These are phyloP conservation scores for Ophiocordyceps australis DNA, from an alignment of 2,329 filamentous ascomycete genomes.

Conservation along the genomic window DNA sequence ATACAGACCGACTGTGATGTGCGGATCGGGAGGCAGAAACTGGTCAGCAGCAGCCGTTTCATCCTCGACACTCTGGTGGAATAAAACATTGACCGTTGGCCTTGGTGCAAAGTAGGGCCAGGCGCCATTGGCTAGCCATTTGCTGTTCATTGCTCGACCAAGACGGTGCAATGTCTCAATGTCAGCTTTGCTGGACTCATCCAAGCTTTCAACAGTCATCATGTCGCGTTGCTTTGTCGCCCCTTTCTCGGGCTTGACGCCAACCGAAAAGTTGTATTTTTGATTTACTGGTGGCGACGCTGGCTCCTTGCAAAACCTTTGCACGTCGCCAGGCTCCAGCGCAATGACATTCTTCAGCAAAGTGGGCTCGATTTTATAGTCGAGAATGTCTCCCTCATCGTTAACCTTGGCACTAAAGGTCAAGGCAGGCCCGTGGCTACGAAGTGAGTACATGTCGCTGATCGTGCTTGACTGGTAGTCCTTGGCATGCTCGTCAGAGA, in stretches of 20 bases:
- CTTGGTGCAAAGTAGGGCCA: slow-evolving; percentile 26
- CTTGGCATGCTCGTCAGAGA: slow-evolving; percentile 10
- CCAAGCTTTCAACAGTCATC: slow-evolving; percentile 21
- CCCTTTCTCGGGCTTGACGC: slow-evolving; percentile 6
- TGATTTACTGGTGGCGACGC: slow-evolving; percentile 4
- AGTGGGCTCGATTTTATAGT: slow-evolving; percentile 34
- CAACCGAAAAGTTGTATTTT: slow-evolving; percentile 11
- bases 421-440: slow-evolving; percentile 28
- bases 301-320: slow-evolving; percentile 20
- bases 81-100: slow-evolving; percentile 23
- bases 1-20: slow-evolving; percentile 21
- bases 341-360: slow-evolving; percentile 35
- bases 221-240: slow-evolving; percentile 20
- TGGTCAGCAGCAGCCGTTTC: slow-evolving; percentile 2
- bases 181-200: slow-evolving; percentile 21
- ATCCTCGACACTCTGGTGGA: slow-evolving; percentile 12
- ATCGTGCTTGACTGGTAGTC: slow-evolving; percentile 17
- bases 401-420: slow-evolving; percentile 45
- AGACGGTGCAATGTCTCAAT: slow-evolving; percentile 28
- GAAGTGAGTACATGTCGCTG: slow-evolving; percentile 36
- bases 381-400: slow-evolving; percentile 30
- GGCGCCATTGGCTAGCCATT: slow-evolving; percentile 26
- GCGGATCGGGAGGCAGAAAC: slow-evolving; percentile 25
- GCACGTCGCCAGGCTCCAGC: slow-evolving; percentile 33
- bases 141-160: slow-evolving; percentile 22